These are phyloP conservation scores for Viola pubescens DNA, from an alignment of 441 rosid species.

Conservation along the genomic window DNA sequence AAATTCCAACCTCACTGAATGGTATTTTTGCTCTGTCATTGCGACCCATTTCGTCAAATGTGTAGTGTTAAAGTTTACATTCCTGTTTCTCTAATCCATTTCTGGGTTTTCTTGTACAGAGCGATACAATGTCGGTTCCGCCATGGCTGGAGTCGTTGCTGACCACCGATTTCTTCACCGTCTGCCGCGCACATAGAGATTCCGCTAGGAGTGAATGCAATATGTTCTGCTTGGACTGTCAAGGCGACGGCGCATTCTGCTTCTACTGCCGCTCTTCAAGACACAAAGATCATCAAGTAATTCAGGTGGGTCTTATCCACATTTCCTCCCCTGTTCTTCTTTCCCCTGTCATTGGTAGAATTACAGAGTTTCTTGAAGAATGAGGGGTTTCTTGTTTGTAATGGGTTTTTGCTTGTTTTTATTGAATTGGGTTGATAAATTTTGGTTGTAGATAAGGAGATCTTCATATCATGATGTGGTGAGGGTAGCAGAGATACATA, in stretches of 20 bases:
- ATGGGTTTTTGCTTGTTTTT: background rate
- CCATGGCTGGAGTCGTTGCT: constrained; percentile 69
- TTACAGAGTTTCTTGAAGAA: background rate
- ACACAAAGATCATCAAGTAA: constrained; percentile 62
- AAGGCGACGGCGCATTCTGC: constrained; percentile 53
- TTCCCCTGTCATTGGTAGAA: background rate
- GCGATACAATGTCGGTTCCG: constrained; percentile 44
- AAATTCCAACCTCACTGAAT: too few species aligned
- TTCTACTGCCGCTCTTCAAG: constrained; percentile 62
- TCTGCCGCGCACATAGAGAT: constrained; percentile 46
- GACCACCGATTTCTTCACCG: constrained; percentile 51
- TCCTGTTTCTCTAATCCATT: background rate
- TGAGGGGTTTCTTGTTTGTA: background rate
- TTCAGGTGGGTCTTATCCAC: constrained; percentile 40
- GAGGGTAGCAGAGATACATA: constrained; percentile 63
- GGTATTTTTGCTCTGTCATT: too few species aligned
- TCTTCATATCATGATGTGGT: constrained; percentile 88
- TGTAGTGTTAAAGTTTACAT: too few species aligned
- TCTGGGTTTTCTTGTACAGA: background rate
- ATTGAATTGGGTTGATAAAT: background rate
- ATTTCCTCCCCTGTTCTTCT: background rate
- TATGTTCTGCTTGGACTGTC: constrained; percentile 75
- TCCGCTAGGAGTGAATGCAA: constrained; percentile 66
- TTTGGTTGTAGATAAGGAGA: constrained; percentile 52
- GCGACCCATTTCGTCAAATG: too few species aligned